Evolutionary conservation across 2,329 filamentous ascomycete genomes (phyloP).

Genomic region (Metarhizium album): DNA sequence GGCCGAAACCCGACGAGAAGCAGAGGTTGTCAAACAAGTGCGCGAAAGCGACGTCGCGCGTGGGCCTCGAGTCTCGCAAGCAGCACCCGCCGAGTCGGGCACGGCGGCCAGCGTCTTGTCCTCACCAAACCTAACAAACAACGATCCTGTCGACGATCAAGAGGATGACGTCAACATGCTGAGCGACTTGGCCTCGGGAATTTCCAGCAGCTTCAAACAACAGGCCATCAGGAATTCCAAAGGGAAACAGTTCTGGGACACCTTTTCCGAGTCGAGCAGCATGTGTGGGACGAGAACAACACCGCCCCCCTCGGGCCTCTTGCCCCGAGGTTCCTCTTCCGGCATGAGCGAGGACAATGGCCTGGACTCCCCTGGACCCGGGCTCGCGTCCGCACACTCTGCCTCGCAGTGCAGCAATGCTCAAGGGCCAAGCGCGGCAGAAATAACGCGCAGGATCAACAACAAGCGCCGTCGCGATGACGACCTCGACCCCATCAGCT

Average conservation of each 20-base stretch:
- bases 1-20: constrained; percentile 79
- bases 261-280: constrained; percentile 58
- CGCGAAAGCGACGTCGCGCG: constrained; percentile 73
- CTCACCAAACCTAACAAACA: constrained; percentile 56
- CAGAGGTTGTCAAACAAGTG: constrained; percentile 91
- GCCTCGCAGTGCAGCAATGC: constrained; percentile 21
- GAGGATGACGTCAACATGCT: constrained; percentile 61
- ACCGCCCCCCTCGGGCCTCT: constrained; percentile 54
- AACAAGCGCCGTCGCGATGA: constrained; percentile 81
- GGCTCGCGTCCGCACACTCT: constrained; percentile 23
- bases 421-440: constrained; percentile 53
- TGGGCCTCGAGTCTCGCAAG: constrained; percentile 30
- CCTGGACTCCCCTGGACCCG: constrained; percentile 56
- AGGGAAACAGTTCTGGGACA: constrained; percentile 63
- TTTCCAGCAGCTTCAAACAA: constrained; percentile 62
- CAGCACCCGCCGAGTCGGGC: constrained; percentile 31
- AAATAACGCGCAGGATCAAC: constrained; percentile 68
- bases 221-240: constrained; percentile 63
- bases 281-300: constrained; percentile 39
- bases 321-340: constrained; percentile 48
- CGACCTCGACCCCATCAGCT: constrained; percentile 76
- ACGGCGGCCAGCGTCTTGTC: constrained; percentile 50
- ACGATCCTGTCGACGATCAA: constrained; percentile 55
- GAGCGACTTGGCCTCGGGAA: constrained; percentile 36
- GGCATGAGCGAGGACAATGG: constrained; percentile 58